Evolutionary conservation across 257 asterid genomes (phyloP), one percentile per base, ranked within the genome.

Genomic region (Fraxinus excelsior): DNA sequence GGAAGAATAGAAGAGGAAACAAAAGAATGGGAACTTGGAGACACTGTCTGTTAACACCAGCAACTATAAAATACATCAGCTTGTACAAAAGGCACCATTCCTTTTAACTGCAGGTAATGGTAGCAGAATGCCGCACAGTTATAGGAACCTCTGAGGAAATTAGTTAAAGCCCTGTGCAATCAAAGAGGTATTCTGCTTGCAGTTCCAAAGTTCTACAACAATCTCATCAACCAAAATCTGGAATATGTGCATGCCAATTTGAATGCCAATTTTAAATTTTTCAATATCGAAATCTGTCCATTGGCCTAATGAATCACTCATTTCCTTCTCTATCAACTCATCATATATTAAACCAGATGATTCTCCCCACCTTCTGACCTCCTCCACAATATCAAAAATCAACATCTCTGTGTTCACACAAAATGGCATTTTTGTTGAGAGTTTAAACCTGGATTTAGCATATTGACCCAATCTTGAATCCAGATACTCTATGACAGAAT

Each of bases 151-250:
- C 35, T 35, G 51, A 44, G 23, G 25, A 19, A 40, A 44, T 8
- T 73, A 70, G 40, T 67, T 70, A 73, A 53, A 38, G 29, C 35
- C 34, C 38, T 46, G 70, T 13, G 67, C 68, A 67, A 38, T 51
- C n/a, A 49, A 58, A 56, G 70, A 66, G 70, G 7, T 76, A 28
- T 4, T 28, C 64, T 28, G 49, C 77, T 69, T 53, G 58, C 75
- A 64, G 58, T 79, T 46, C 71, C 81, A 85, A 76, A 86, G 85
- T 76, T 91, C 98, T 6, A 77, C 70, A 37, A 93, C 90, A 81
- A 88, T 81, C 74, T 95, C 99, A 76, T 94, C 92, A 75, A 93
- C 82, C 84, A 95, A 81, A 79, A n/a, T 26, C 80, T 93, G 91
- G 64, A 90, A 81, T 58, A 93, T 80, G 28, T 81, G 75, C 46